Conservation (phyloP, 164 flowering plant species). For the Macadamia tetraphylla region DNA sequence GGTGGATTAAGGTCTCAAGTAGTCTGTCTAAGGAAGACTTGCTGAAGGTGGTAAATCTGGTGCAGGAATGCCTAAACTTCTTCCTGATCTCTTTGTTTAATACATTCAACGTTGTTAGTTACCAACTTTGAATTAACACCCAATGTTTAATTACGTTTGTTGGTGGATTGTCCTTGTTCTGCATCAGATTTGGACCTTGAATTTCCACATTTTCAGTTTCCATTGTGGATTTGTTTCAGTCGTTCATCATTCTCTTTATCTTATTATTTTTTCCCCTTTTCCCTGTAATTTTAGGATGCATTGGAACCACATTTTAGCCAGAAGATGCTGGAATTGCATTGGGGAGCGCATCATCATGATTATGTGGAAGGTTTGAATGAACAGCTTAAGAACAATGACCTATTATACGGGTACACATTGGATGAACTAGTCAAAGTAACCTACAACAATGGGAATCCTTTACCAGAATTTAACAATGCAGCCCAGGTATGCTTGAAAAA, state of each 20-base stretch:
- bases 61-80: too few relatives aligned
- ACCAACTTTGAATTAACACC: too few relatives aligned
- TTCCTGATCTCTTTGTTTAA: too few relatives aligned
- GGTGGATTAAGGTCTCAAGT: too few relatives aligned
- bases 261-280: not conserved
- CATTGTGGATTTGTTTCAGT: not conserved
- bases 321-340: slow-evolving; percentile 75
- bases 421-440: slow-evolving; percentile 80
- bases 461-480: slow-evolving; percentile 80
- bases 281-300: slow-evolving; percentile 57
- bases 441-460: slow-evolving; percentile 89
- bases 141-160: not conserved
- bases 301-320: slow-evolving; percentile 89
- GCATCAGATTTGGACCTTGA: not conserved
- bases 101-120: too few relatives aligned
- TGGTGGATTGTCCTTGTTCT: not conserved
- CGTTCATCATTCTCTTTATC: not conserved
- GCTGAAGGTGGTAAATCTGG: too few relatives aligned
- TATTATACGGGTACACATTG: slow-evolving; percentile 71
- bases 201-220: not conserved
- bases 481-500: slow-evolving; percentile 52
- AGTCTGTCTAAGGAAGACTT: too few relatives aligned
- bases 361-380: slow-evolving; percentile 76
- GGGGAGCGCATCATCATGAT: slow-evolving; percentile 74
- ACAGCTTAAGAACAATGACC: slow-evolving; percentile 57